Evolutionary conservation across 495 filamentous ascomycete species (phyloP).

Genomic region (Cercophora scortea): DNA sequence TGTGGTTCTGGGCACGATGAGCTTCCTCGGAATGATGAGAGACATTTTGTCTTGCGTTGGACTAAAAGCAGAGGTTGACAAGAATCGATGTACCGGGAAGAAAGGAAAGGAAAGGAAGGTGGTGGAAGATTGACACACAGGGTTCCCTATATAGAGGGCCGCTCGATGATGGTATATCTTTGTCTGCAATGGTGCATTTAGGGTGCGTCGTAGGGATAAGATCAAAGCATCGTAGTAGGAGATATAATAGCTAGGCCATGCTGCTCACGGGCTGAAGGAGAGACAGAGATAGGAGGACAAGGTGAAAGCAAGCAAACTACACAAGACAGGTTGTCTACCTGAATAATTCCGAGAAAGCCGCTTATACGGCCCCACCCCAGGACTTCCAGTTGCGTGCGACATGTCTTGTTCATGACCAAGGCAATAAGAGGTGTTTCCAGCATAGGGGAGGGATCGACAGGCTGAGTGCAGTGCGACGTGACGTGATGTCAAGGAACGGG

Average conservation of each 20-base stretch:
- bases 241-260: background rate
- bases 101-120: background rate
- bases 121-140: background rate
- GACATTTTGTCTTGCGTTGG: background rate
- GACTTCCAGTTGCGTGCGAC: too few relatives aligned
- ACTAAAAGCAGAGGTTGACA: too few relatives aligned
- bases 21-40: background rate
- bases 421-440: too few relatives aligned
- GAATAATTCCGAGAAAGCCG: background rate
- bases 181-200: background rate
- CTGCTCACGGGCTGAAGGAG: too few relatives aligned
- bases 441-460: too few relatives aligned
- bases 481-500: too few relatives aligned
- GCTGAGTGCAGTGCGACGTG: too few relatives aligned
- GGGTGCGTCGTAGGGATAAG: background rate
- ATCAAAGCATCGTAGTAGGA: background rate
- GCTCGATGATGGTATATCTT: background rate
- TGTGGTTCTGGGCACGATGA: too few relatives aligned
- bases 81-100: background rate
- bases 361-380: too few relatives aligned
- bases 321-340: background rate
- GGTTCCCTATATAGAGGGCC: background rate
- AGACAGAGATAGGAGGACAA: background rate
- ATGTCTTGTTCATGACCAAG: too few relatives aligned
- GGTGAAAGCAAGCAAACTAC: background rate